Evolutionary conservation across 306 rosid genomes (phyloP).

Genomic region (Quercus glauca): DNA sequence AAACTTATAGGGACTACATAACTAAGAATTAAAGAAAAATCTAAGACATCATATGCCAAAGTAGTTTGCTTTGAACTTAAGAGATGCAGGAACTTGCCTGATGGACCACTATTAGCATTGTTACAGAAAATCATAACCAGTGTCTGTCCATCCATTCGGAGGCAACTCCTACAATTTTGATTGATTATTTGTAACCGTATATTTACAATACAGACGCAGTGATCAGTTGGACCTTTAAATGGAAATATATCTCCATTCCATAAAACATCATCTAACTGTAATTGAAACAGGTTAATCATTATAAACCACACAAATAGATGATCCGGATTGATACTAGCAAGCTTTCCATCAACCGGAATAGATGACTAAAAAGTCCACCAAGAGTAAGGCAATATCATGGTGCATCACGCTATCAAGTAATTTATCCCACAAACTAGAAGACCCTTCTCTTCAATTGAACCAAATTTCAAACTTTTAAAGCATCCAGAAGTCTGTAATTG

Average conservation of each 20-base stretch:
- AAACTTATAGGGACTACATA: slow-evolving; percentile 10
- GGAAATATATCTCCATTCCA: slow-evolving; percentile 69
- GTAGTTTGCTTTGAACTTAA: slow-evolving; percentile 9
- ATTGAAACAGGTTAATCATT: slow-evolving; percentile 14
- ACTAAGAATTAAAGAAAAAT: slow-evolving; percentile 22
- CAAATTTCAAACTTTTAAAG: slow-evolving; percentile 58
- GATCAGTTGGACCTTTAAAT: background rate
- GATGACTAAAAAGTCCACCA: slow-evolving; percentile 71
- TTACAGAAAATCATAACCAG: slow-evolving; percentile 76
- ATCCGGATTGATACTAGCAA: slow-evolving; percentile 10
- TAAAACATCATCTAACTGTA: slow-evolving; percentile 73
- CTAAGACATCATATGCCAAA: slow-evolving; percentile 1
- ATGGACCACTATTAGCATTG: slow-evolving; percentile 76
- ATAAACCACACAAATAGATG: slow-evolving; percentile 8
- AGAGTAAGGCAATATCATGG: slow-evolving; percentile 58
- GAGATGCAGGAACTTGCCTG: slow-evolving; percentile 56
- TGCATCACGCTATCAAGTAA: slow-evolving; percentile 44
- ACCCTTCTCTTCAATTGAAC: slow-evolving; percentile 57
- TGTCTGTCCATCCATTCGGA: slow-evolving; percentile 96
- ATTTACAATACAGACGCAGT: too few relatives aligned
- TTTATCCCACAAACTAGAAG: slow-evolving; percentile 57
- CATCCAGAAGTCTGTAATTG: slow-evolving; percentile 42
- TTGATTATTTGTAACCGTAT: background rate
- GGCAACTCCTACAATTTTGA: slow-evolving; percentile 76
- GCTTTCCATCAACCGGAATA: slow-evolving; percentile 78